Evolutionary conservation across 2,329 filamentous ascomycete species (phyloP).

Genomic region (Chrysosporium keratinophilum): DNA sequence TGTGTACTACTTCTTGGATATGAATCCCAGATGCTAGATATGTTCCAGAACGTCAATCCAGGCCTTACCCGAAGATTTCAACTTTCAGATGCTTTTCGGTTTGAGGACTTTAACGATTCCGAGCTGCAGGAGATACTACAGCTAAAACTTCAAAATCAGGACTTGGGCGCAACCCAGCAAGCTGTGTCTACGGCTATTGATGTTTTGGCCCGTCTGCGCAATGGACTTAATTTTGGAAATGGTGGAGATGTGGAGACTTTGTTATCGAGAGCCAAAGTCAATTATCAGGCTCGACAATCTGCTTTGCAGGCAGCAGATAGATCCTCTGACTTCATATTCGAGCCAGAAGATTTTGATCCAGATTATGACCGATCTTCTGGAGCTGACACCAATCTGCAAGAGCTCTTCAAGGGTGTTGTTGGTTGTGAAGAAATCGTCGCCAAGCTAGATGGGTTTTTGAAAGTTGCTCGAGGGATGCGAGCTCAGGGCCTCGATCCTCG

Average conservation of each 20-base stretch:
- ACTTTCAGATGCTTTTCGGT: too few relatives aligned
- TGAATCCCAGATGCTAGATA: constrained; percentile 55
- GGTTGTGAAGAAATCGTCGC: too few relatives aligned
- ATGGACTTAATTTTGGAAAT: constrained; percentile 59
- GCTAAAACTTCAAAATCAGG: constrained; percentile 51
- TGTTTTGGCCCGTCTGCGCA: constrained; percentile 52
- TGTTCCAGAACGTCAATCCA: constrained; percentile 66
- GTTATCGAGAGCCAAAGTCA: constrained; percentile 51
- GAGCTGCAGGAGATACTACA: constrained; percentile 52
- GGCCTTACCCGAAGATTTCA: constrained; percentile 56
- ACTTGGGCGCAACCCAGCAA: constrained; percentile 42
- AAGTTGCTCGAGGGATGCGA: constrained; percentile 36
- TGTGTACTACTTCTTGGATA: constrained; percentile 65
- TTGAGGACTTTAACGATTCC: constrained; percentile 55
- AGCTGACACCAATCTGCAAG: constrained; percentile 38
- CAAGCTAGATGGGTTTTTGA: too few relatives aligned
- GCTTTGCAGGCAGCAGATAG: constrained; percentile 40
- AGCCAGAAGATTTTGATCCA: constrained; percentile 48
- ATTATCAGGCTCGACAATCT: too few relatives aligned
- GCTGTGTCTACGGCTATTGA: constrained; percentile 47
- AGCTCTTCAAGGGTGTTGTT: constrained; percentile 50
- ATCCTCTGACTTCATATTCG: constrained; percentile 25
- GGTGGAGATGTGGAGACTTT: constrained; percentile 65
- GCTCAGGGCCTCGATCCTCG: constrained; percentile 45
- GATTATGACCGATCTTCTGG: constrained; percentile 46